Conservation (phyloP, 2,329 filamentous ascomycete genomes). For the Phialophora expanda region DNA sequence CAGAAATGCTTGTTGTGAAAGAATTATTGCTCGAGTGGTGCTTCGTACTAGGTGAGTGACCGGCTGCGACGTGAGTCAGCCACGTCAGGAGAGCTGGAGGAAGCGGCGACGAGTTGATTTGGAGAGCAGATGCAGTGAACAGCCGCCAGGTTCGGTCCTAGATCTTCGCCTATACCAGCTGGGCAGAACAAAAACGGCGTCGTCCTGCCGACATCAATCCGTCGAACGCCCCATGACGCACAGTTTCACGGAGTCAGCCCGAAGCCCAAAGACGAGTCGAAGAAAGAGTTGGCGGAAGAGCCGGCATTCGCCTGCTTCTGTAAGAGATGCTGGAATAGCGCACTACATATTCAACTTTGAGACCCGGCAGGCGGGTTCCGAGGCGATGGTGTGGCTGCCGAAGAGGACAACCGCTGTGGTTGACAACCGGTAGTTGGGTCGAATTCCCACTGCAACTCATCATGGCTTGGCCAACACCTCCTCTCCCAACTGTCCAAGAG, state of each 20-base stretch:
- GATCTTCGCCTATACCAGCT: not conserved
- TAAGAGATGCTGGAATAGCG: not conserved
- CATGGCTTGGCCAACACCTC: constrained; percentile 26
- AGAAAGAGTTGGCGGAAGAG: not conserved
- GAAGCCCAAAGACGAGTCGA: not conserved
- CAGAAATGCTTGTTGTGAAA: not conserved
- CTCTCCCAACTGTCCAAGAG: constrained; percentile 35
- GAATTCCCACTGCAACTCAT: not conserved
- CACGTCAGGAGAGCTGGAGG: not conserved
- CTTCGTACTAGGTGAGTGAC: not conserved
- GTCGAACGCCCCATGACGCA: not conserved
- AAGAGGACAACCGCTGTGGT: not conserved
- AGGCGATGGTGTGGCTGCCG: not conserved
- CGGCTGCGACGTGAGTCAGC: constrained; percentile 16
- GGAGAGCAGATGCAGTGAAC: not conserved
- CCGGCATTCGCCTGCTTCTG: not conserved
- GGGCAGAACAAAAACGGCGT: not conserved
- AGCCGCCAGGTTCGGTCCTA: not conserved
- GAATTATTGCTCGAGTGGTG: not conserved
- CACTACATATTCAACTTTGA: not conserved
- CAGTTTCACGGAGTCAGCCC: not conserved
- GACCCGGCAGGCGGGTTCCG: not conserved
- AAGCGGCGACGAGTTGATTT: not conserved
- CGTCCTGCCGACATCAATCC: not conserved
- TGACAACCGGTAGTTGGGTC: not conserved